Percentiles rank a stretch among this genome's conserved stretches.
These are phyloP conservation scores for Aspergillus sojae DNA, from an alignment of 2,329 filamentous ascomycete species.

Conservation along the genomic window DNA sequence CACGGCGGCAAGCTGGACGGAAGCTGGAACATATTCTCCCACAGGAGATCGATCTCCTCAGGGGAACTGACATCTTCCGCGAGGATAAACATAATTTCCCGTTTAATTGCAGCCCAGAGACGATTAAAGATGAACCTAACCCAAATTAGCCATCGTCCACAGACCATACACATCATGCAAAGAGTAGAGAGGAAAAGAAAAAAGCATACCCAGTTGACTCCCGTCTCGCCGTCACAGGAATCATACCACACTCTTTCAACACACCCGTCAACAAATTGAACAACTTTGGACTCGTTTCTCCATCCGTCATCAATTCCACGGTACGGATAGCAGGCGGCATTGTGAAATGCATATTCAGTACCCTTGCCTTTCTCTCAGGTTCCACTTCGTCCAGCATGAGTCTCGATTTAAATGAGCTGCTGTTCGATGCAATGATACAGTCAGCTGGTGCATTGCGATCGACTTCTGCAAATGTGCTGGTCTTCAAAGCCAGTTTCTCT, in stretches of 20 bases:
- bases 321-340: conserved; percentile 51
- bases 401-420: conserved; percentile 55
- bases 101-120: conserved; percentile 60
- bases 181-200: background rate
- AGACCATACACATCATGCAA: background rate
- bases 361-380: conserved; percentile 43
- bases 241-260: conserved; percentile 44
- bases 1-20: conserved; percentile 30
- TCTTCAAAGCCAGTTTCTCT: conserved; percentile 54
- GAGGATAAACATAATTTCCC: conserved; percentile 54
- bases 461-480: conserved; percentile 51
- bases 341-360: conserved; percentile 57
- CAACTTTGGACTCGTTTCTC: conserved; percentile 46
- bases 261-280: conserved; percentile 50
- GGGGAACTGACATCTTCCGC: conserved; percentile 54
- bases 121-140: conserved; percentile 56
- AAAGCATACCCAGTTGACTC: conserved; percentile 49
- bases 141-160: conserved; percentile 27
- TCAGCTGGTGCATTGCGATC: conserved; percentile 48
- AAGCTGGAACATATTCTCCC: conserved; percentile 43
- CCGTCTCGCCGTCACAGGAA: conserved; percentile 47
- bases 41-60: conserved; percentile 54
- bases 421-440: conserved; percentile 55
- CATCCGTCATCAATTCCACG: conserved; percentile 59
- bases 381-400: conserved; percentile 52